Evolutionary conservation across 2,329 filamentous ascomycete genomes (phyloP), one percentile per base, ranked within the genome.

Genomic region (Penicillium brasilianum): DNA sequence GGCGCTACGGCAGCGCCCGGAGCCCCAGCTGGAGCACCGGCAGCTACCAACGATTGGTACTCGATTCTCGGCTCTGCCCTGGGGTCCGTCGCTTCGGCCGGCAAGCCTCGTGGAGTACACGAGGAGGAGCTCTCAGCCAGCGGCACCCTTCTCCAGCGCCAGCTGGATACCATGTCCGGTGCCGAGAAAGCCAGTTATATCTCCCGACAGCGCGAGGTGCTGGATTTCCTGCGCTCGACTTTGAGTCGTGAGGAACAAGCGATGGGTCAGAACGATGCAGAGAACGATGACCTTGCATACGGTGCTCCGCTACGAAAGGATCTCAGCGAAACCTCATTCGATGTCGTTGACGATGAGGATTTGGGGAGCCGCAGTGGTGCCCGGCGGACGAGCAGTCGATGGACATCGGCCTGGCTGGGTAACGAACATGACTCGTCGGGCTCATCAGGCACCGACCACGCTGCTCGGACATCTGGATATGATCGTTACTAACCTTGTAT

Each of bases 271-370:
- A 73, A 67, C 16, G 70, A 70, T 13, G 58, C 55, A 41, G 72
- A 69, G 32, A 71, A 59, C 48, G 76, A 77, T 14, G 76, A 76
- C 48, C 72, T 81, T 14, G 78, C 78, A 28, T 81, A 80, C 57
- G 78, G 78, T 7, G 62, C 74, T 20, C 66, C 71, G 28, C 63
- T 96, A 70, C 89, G 87, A 69, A 94, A 94, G 80, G 94, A 91
- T 72, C 88, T 88, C 65, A 96, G 91, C 75, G 93, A 97, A 74
- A 87, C 86, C 20, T 94, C 96, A 69, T 97, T 97, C 72, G 93
- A 96, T 72, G 91, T 92, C 74, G 91, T 96, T 67, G 90, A 95
- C 64, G 87, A 88, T 36, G 90, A 93, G 72, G 89, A 88, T 58
- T 62, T 75, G 6, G 70, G 81, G 69, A 69, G 66, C 34, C 69